Base-by-base conservation (phyloP, 805 yeast genomes). In the Debaryomyces maramus region DNA sequence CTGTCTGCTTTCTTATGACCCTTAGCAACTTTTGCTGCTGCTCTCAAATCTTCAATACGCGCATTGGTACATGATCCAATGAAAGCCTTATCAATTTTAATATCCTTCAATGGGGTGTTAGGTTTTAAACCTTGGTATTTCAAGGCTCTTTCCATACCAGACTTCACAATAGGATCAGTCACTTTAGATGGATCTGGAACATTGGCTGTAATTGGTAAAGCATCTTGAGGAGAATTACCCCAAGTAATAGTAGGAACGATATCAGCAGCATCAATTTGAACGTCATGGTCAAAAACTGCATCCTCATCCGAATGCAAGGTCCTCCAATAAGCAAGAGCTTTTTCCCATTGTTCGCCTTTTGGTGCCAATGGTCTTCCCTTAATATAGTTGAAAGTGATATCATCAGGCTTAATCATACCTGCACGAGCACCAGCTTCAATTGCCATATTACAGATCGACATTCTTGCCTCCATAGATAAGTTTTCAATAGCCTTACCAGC, bases 201-300 rank as follows among this genome's bases (percentile, higher is more conserved):
- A 14, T 68, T 56, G 26, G 87, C 96, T 11, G 95, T 84, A 55
- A 93, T 90, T 45, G 99, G 97, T 48, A 93, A 73, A 34, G 98
- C 98, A 61, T 93, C 99, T 70, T 93, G 98, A 22, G 99, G 99
- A 55, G 98, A 91, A 53, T 93, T 93, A 73, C 99, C 99, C 99
- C 99, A 93, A 18, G 99, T 93, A 46, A 93, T 88, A 17, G 99
- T 93, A 52, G 99, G 99, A 37, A 86, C 80, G 45, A 93, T 83
- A 55, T 91, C 98, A 18, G 75, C 67, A 38, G 95, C 96, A 50
- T 83, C 73, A 61, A 93, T 86, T 32, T 73, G 70, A 52, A 93
- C 83, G 52, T 88, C 96, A 51, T 78, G 68, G 60, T 93, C 99
- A 52, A 90, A 93, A 45, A 76, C 69, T 20, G 99, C 98, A 56